These are phyloP conservation scores for Lolium rigidum DNA, from an alignment of 176 grass and related monocot genomes.

Conservation along the genomic window DNA sequence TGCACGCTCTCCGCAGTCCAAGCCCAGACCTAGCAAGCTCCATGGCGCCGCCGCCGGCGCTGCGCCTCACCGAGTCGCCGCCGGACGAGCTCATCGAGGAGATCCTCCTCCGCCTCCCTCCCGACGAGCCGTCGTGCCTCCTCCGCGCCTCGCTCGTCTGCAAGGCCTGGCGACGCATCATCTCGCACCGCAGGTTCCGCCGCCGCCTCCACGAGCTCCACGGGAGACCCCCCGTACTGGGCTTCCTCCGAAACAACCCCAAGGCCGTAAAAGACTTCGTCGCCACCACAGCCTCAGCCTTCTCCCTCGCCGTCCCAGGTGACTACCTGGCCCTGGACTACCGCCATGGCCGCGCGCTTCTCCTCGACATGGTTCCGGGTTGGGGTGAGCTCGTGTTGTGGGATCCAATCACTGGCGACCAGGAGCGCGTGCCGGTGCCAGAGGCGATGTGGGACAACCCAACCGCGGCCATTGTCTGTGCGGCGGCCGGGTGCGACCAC, in stretches of 20 bases:
- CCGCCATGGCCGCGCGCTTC: background rate
- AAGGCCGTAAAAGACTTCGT: background rate
- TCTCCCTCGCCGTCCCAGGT: constrained; percentile 7
- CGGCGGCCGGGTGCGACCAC: constrained; percentile 1
- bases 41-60: background rate
- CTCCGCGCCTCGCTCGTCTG: background rate
- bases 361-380: background rate
- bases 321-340: background rate
- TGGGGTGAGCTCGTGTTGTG: background rate
- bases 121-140: background rate
- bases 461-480: background rate
- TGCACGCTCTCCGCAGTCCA: background rate
- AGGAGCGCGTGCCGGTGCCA: background rate
- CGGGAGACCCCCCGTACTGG: background rate
- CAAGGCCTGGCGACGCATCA: background rate
- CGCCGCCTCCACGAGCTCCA: background rate
- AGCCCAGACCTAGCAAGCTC: background rate
- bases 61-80: background rate
- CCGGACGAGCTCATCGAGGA: background rate
- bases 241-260: background rate
- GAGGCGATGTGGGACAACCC: background rate
- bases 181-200: background rate
- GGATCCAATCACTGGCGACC: background rate
- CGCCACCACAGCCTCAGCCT: background rate
- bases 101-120: background rate